Conservation (phyloP, 148 eudicot species). For the Rhododendron williamsianum region DNA sequence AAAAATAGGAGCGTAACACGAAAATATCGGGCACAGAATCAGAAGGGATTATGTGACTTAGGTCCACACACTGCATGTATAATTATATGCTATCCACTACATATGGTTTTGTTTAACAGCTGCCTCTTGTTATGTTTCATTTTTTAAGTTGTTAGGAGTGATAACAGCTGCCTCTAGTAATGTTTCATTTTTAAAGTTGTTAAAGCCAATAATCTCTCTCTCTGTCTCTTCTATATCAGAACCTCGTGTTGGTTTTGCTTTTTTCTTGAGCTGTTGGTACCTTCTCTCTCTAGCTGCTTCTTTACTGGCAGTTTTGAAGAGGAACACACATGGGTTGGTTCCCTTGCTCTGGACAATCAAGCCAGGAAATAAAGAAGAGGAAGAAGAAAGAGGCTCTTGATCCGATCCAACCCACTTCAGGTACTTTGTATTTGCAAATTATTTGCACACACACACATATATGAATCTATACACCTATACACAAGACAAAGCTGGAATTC, state of each 20-base stretch:
- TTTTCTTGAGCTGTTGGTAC: background rate
- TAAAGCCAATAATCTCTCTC: slow-evolving; percentile 7
- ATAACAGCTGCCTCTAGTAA: too few relatives aligned
- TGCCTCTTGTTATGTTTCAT: background rate
- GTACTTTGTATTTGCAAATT: background rate
- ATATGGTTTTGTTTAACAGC: background rate
- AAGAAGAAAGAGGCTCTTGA: slow-evolving; percentile 30
- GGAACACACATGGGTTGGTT: slow-evolving; percentile 41
- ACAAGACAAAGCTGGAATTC: background rate
- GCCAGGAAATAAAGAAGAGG: slow-evolving; percentile 22
- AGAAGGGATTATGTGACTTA: background rate
- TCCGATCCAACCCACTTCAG: slow-evolving; percentile 31
- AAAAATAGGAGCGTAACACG: too few relatives aligned
- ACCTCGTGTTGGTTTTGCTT: background rate
- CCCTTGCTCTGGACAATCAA: slow-evolving; percentile 40
- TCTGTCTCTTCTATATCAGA: background rate
- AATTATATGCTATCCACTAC: background rate
- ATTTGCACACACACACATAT: background rate
- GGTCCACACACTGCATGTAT: background rate
- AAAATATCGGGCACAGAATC: too few relatives aligned
- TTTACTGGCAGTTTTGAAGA: background rate
- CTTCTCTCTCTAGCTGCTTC: background rate
- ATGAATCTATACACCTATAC: background rate
- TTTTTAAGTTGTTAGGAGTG: background rate
- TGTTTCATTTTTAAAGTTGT: background rate